phyloP scores from a whole-genome alignment of 495 filamentous ascomycete species.

The Xylaria palmicola region DNA sequence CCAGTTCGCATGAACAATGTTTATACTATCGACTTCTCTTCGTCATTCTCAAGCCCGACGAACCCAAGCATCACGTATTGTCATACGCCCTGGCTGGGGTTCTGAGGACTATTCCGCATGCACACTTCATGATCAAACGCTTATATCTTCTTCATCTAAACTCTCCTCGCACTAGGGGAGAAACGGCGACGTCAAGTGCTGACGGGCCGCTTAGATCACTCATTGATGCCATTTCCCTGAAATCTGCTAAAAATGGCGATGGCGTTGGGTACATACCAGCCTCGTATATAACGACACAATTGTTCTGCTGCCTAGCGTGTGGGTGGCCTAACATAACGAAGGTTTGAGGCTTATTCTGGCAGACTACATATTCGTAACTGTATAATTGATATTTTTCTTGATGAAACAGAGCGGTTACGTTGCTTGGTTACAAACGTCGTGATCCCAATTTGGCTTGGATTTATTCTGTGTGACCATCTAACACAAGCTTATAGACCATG shows the following conservation, averaged over 20 bases:
- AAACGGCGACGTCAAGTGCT: conserved; percentile 25
- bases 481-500: not conserved
- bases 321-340: conserved; percentile 15
- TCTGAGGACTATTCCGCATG: conserved; percentile 27
- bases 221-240: conserved; percentile 1
- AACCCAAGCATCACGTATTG: not conserved
- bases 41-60: not conserved
- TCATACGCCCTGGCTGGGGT: conserved; percentile 18
- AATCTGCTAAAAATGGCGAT: conserved; percentile 6
- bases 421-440: not conserved
- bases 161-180: conserved; percentile 3
- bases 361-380: conserved; percentile 33
- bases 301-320: conserved; percentile 16
- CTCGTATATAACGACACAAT: conserved; percentile 33
- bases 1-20: conserved; percentile 34
- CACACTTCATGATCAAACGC: conserved; percentile 30
- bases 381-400: conserved; percentile 29
- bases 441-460: not conserved
- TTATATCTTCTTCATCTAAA: conserved; percentile 22
- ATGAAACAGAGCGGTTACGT: conserved; percentile 1
- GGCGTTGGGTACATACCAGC: conserved; percentile 27
- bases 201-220: conserved; percentile 22
- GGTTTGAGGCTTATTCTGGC: conserved; percentile 11
- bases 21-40: not conserved
- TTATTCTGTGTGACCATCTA: not conserved